Base-by-base conservation (phyloP, 495 filamentous ascomycete genomes). In the Chaetomium fimeti region DNA sequence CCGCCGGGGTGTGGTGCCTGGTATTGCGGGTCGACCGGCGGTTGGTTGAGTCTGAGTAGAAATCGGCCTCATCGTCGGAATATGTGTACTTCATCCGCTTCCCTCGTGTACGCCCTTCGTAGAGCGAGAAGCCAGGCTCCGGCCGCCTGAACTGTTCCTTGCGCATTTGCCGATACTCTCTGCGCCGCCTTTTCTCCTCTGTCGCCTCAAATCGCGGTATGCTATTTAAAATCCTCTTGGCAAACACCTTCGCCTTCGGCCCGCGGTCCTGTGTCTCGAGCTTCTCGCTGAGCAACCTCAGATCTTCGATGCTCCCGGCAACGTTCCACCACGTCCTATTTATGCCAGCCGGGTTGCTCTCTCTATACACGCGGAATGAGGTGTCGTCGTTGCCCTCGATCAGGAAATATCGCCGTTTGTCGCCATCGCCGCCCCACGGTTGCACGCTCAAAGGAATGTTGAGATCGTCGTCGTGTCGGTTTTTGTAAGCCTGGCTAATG, bases 31-130 rank as follows among this genome's bases (percentile, higher is more conserved):
- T 86, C 0, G 92, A 96, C 43, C 90, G 85, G 59, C 91, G 85
- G 29, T 79, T 84, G 24, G 84, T 79, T 27, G 85, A 87, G 72
- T 96, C 91, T 2, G 90, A 91, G 57, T 85, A 83, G 42, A 78
- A 79, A 16, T 89, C 87, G 22, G 88, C 88, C 68, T 95, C 91
- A 45, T 96, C 92, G 48, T 96, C 92, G 0, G 92, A 96, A 72
- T 90, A 98, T 0, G 92, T 97, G 66, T 98, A 98, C 72, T 90
- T 95, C 75, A 96, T 88, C 51, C 92, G 88, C 78, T 98, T 98
- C 47, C 94, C 94, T 58, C 94, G 85, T 0, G 95, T 98, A 49
- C 94, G 91, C 43, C 95, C 95, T 79, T 98, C 94, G 75, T 98
- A 98, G 57, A 94, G 80, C 16, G 92, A 97, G 76, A 93, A 92